Percentiles rank a stretch among this genome's conserved stretches.
phyloP scores from a whole-genome alignment of 2,329 filamentous ascomycete species.

The Colletotrichum sp. region DNA sequence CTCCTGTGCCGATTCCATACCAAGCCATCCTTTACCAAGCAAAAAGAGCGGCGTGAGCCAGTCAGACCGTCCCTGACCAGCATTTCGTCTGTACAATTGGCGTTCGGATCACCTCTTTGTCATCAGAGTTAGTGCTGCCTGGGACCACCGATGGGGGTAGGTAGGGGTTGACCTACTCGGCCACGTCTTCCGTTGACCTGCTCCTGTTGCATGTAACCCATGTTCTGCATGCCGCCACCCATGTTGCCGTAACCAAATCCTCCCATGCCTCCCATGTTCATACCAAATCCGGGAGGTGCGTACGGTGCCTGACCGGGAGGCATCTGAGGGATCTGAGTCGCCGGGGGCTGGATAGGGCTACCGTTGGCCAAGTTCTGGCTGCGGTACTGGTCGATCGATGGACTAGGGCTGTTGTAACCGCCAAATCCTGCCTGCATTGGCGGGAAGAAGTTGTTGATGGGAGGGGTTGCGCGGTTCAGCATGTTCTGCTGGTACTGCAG shows the following conservation, averaged over 20 bases:
- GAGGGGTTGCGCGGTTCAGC: slow-evolving; percentile 57
- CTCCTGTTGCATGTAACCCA: slow-evolving; percentile 62
- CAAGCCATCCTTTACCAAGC: slow-evolving; percentile 14
- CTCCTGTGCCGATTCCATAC: slow-evolving; percentile 22
- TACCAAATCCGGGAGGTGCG: slow-evolving; percentile 53
- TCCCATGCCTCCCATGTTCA: slow-evolving; percentile 48
- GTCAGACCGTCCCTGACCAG: slow-evolving; percentile 18
- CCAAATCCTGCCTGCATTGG: slow-evolving; percentile 60
- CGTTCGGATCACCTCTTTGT: slow-evolving; percentile 13
- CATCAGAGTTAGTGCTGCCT: slow-evolving; percentile 7
- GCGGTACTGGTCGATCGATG: slow-evolving; percentile 62
- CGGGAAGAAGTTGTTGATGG: slow-evolving; percentile 63
- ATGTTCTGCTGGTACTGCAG: slow-evolving; percentile 65
- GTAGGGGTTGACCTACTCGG: slow-evolving; percentile 56
- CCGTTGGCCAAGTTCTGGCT: slow-evolving; percentile 55
- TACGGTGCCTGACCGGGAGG: slow-evolving; percentile 48
- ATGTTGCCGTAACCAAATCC: slow-evolving; percentile 52
- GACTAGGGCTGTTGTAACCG: slow-evolving; percentile 54
- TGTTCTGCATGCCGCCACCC: slow-evolving; percentile 48
- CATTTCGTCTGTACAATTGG: slow-evolving; percentile 1
- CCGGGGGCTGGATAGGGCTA: slow-evolving; percentile 54
- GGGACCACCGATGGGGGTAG: not conserved
- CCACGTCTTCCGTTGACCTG: slow-evolving; percentile 62
- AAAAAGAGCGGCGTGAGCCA: slow-evolving; percentile 21
- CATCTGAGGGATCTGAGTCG: slow-evolving; percentile 45